Base-by-base conservation (phyloP, 2,329 filamentous ascomycete genomes). In the Hymenoscyphus scutula region DNA sequence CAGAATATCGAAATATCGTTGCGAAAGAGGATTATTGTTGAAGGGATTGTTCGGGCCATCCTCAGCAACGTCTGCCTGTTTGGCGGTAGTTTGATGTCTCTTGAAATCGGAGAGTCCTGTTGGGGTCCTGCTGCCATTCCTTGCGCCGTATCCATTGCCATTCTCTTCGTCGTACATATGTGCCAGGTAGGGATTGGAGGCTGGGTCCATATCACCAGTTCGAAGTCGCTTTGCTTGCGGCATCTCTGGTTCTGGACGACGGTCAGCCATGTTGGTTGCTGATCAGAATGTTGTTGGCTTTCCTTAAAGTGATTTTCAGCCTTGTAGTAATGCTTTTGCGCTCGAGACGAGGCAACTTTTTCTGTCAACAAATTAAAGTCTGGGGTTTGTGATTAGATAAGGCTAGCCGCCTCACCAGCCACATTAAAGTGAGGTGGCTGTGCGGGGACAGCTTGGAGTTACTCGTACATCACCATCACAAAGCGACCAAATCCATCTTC, bases 1-100 rank as follows among this genome's bases (percentile, higher is more conserved):
- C 72, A 99, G 80, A 74, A 99, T 99, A 72, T 87, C 86, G 76
- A 97, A 92, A 81, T 99, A 99, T 73, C 89, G 87, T 69, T 87
- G 83, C 54, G 92, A 92, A 72, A 97, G 88, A 15, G 86, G 81
- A 62, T 84, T 80, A 64, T 88, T 87, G 56, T 88, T 99, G 81
- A 97, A 97, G 25, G 94, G 89, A 74, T 97, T 99, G 69, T 82
- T 77, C 23, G 92, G 89, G 15, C 88, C 85, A 77, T 97, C 86
- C 79, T 99, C 95, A 2, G 88, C 89, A 71, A 81, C 79, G 67
- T 81, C 78, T 3, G 92, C 92, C 78, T 92, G 84, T 65, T 83
- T 81, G 5, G 92, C 87, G 1, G 92, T 98, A 1, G 92, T 96
- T 62, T 86, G 78, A 76, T 96, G 92, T 68, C 90, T 87, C 76